A percentile compares a stretch with the other conserved stretches of the same genome.
Evolutionary conservation across 345 rosid species (phyloP).

Genomic region (Arabidopsis arenosa): DNA sequence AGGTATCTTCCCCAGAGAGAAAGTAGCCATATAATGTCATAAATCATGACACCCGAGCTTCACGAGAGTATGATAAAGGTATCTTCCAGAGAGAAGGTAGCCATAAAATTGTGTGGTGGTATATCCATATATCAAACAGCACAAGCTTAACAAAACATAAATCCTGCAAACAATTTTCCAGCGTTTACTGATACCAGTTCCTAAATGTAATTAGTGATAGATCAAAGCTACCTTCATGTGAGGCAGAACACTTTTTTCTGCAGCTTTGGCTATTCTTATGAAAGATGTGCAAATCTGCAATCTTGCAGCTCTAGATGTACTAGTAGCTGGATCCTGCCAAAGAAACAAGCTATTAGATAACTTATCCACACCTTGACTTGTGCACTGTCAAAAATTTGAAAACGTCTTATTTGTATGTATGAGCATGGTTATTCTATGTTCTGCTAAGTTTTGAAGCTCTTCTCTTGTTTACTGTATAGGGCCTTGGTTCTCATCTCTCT

Average conservation of each 20-base stretch:
- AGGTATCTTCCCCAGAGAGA: conserved; percentile 1
- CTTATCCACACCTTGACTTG: conserved; percentile 13
- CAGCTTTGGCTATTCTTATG: conserved; percentile 82
- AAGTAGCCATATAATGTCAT: background rate
- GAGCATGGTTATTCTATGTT: conserved; percentile 2
- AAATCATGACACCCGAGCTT: too few species aligned
- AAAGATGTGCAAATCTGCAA: conserved; percentile 84
- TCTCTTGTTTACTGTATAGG: conserved; percentile 51
- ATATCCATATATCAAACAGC: conserved; percentile 7
- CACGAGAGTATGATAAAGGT: background rate
- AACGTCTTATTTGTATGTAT: background rate
- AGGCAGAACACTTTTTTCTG: conserved; percentile 83
- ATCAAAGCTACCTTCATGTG: conserved; percentile 76
- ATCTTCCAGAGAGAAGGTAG: conserved; percentile 3
- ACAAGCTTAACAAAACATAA: background rate
- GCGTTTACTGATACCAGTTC: background rate
- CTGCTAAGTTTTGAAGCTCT: conserved; percentile 11
- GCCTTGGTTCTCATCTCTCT: too few species aligned
- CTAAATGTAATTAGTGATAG: background rate
- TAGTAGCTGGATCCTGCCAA: conserved; percentile 78
- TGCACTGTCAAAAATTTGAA: background rate
- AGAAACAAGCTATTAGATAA: conserved; percentile 20
- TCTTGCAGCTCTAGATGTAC: conserved; percentile 75
- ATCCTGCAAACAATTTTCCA: background rate
- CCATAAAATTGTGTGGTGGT: background rate